A percentile compares a stretch with the other conserved stretches of the same genome.
Conservation (phyloP, 139 green algal species). For the Tetraselmis chui region DNA sequence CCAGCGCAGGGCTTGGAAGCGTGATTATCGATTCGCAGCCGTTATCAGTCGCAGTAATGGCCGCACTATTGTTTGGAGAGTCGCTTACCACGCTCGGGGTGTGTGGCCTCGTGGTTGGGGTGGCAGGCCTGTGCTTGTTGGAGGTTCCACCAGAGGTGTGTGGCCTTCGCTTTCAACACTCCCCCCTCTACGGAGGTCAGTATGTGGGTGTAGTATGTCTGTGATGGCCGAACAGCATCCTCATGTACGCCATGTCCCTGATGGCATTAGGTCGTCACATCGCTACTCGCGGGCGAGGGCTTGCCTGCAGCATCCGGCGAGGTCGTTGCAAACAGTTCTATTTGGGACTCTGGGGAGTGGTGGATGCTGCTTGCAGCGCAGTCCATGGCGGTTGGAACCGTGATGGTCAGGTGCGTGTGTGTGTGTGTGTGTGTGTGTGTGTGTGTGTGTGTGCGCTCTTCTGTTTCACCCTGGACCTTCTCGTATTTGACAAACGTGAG, state of each 20-base stretch:
- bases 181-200: neutral
- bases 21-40: conserved; percentile 98
- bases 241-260: too few species aligned
- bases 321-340: conserved; percentile 8
- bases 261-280: neutral
- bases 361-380: conserved; percentile 97
- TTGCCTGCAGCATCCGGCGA: conserved; percentile 1
- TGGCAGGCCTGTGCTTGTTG: conserved; percentile 82
- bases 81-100: conserved; percentile 37
- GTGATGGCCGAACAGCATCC: too few species aligned
- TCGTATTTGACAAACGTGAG: too few species aligned
- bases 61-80: conserved; percentile 88
- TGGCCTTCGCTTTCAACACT: neutral
- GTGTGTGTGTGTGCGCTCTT: too few species aligned
- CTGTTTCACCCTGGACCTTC: neutral
- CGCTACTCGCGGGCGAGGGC: neutral
- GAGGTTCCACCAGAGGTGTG: conserved; percentile 60
- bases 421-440: too few species aligned
- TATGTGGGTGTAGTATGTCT: too few species aligned
- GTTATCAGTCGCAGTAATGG: conserved; percentile 88
- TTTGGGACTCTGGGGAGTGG: conserved; percentile 78
- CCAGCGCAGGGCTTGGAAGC: conserved; percentile 68
- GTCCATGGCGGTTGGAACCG: conserved; percentile 91
- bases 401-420: conserved; percentile 92
- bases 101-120: conserved; percentile 66